Conservation (phyloP, 768 basidiomycete species). For the Rhodosporidiobolus sp. region DNA sequence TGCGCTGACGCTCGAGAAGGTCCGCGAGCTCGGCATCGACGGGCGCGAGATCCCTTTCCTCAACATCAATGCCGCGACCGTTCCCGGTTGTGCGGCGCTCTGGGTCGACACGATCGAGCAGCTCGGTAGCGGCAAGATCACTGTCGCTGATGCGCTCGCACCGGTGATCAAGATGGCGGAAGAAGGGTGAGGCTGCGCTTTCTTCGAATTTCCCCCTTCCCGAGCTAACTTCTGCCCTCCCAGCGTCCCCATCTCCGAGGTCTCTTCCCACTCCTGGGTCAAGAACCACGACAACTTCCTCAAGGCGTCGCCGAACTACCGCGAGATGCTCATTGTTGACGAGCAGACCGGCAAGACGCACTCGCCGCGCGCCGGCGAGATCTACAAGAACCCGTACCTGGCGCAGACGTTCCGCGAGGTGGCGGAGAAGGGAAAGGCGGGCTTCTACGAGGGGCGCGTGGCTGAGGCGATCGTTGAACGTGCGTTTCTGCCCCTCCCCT, state of each 20-base stretch:
- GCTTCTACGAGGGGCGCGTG: constrained; percentile 88
- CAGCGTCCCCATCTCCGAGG: constrained; percentile 83
- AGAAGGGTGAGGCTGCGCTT: constrained; percentile 63
- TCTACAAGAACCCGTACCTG: constrained; percentile 59
- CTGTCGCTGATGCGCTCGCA: constrained; percentile 67
- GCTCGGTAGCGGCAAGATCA: constrained; percentile 72
- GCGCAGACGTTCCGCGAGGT: constrained; percentile 78
- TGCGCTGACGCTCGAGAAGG: constrained; percentile 71
- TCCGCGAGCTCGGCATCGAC: constrained; percentile 64
- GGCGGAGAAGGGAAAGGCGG: constrained; percentile 76
- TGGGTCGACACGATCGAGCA: constrained; percentile 85
- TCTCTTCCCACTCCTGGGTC: constrained; percentile 62
- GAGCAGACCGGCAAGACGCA: constrained; percentile 53
- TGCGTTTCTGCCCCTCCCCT: constrained; percentile 15
- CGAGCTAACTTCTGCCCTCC: background rate
- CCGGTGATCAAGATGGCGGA: constrained; percentile 91
- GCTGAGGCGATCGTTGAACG: constrained; percentile 82
- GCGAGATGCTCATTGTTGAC: constrained; percentile 74
- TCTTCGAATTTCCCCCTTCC: background rate
- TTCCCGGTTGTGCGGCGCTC: constrained; percentile 80
- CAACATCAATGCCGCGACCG: constrained; percentile 65
- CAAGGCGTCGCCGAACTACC: constrained; percentile 62
- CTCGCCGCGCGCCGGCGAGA: constrained; percentile 77
- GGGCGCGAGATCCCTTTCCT: constrained; percentile 68
- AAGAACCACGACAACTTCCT: constrained; percentile 42